Evolutionary conservation across 73 alveolate genomes (phyloP).

Genomic region (Tetrahymena thermophila): DNA sequence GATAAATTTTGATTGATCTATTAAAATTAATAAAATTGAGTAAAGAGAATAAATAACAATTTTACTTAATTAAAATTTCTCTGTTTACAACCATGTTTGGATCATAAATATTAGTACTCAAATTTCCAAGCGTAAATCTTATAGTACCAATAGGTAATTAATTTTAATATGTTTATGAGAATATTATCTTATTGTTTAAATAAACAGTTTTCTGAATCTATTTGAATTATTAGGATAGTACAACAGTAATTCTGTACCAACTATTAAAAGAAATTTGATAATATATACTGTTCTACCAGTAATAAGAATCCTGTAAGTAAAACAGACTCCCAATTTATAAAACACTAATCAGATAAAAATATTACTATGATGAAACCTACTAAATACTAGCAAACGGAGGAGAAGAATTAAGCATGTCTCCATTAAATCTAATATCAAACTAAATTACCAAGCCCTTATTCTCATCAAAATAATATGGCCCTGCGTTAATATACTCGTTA

Average conservation of each 20-base stretch:
- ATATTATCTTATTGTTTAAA: too few species aligned
- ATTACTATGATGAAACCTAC: background rate
- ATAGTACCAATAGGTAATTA: background rate
- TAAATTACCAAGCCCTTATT: background rate
- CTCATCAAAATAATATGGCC: background rate
- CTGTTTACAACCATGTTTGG: background rate
- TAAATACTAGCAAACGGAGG: background rate
- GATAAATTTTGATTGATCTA: background rate
- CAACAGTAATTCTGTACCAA: background rate
- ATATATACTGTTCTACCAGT: background rate
- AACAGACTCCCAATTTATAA: too few species aligned
- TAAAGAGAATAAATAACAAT: too few species aligned
- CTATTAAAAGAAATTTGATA: background rate
- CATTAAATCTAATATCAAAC: background rate
- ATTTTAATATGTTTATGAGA: too few species aligned
- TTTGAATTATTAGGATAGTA: background rate
- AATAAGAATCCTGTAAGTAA: background rate
- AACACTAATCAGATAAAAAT: too few species aligned
- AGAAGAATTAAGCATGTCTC: background rate
- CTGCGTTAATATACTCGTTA: background rate
- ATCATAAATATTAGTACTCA: background rate
- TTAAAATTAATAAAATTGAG: background rate
- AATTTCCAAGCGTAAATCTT: too few species aligned
- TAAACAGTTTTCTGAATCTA: background rate
- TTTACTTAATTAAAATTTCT: background rate